A percentile compares a stretch with the other conserved stretches of the same genome.
phyloP scores from a whole-genome alignment of 331 rosid genomes.

The Rosa hybrid region DNA sequence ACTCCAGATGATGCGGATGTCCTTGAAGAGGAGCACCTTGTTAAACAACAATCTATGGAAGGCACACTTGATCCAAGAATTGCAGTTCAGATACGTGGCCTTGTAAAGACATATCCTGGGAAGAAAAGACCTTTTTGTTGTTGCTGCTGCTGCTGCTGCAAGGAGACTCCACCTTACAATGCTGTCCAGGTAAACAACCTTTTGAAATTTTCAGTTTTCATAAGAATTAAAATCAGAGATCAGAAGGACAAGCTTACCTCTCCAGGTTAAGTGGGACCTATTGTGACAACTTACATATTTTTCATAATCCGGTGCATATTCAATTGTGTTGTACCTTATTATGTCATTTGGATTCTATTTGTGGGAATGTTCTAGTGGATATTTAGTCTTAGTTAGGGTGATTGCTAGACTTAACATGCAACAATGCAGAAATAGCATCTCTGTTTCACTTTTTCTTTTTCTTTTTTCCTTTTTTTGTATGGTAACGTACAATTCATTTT shows the following conservation, averaged over 20 bases:
- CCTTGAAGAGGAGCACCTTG: conserved; percentile 71
- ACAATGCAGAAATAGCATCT: too few species aligned
- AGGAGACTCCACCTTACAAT: conserved; percentile 50
- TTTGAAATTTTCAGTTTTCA: neutral
- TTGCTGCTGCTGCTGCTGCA: conserved; percentile 49
- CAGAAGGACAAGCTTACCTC: neutral
- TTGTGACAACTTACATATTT: too few species aligned
- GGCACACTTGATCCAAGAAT: conserved; percentile 50
- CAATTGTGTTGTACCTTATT: too few species aligned
- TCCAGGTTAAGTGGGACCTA: too few species aligned
- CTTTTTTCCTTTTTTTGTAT: neutral
- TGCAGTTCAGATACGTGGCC: conserved; percentile 85
- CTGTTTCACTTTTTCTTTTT: too few species aligned
- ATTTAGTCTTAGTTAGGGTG: too few species aligned
- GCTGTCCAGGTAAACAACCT: conserved; percentile 67
- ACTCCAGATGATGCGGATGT: conserved; percentile 87
- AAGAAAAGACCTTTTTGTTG: conserved; percentile 20
- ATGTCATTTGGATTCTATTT: too few species aligned
- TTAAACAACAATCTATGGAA: conserved; percentile 51
- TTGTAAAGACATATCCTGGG: conserved; percentile 75
- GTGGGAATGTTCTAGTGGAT: too few species aligned
- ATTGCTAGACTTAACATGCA: too few species aligned
- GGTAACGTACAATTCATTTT: neutral
- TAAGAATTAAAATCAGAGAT: neutral
- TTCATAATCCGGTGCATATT: too few species aligned